Percentiles rank a stretch among this genome's conserved stretches.
Conservation (phyloP, 768 basidiomycete species). For the Kwoniella bestiolae region DNA sequence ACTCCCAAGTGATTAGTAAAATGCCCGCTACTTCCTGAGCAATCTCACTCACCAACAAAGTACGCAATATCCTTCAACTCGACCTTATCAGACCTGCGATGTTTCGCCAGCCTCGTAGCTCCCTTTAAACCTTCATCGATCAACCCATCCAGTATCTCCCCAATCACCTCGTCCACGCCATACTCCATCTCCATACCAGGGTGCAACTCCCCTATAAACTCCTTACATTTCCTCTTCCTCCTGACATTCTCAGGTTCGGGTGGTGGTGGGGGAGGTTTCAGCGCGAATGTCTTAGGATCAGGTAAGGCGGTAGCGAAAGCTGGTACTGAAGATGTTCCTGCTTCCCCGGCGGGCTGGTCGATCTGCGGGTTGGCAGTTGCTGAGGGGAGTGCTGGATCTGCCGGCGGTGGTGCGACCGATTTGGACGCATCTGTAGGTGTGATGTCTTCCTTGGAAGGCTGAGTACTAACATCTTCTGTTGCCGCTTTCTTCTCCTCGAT, state of each 20-base stretch:
- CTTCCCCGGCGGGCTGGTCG: not conserved
- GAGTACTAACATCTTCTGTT: too few species aligned
- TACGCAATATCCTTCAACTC: slow-evolving; percentile 47
- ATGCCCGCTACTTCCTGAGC: too few species aligned
- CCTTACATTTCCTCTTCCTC: slow-evolving; percentile 43
- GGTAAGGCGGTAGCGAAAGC: slow-evolving; percentile 23
- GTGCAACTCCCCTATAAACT: slow-evolving; percentile 36
- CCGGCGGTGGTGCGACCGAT: not conserved
- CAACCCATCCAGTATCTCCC: slow-evolving; percentile 38
- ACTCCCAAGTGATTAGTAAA: too few species aligned
- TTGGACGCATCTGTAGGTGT: not conserved
- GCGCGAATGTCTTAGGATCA: slow-evolving; percentile 14
- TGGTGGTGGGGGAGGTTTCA: slow-evolving; percentile 21
- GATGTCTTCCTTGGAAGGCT: not conserved
- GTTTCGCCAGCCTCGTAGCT: slow-evolving; percentile 38
- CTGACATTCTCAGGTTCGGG: slow-evolving; percentile 34
- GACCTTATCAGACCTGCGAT: slow-evolving; percentile 41
- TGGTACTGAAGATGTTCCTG: slow-evolving; percentile 2
- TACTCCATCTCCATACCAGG: slow-evolving; percentile 44
- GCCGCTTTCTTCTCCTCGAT: too few species aligned
- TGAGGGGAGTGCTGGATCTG: slow-evolving; percentile 16
- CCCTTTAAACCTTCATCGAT: slow-evolving; percentile 32
- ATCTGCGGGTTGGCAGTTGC: slow-evolving; percentile 11
- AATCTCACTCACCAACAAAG: slow-evolving; percentile 37
- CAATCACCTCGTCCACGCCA: slow-evolving; percentile 40